Base-by-base conservation (phyloP, 2,329 filamentous ascomycete species). In the Aspergillus pseudonomiae region DNA sequence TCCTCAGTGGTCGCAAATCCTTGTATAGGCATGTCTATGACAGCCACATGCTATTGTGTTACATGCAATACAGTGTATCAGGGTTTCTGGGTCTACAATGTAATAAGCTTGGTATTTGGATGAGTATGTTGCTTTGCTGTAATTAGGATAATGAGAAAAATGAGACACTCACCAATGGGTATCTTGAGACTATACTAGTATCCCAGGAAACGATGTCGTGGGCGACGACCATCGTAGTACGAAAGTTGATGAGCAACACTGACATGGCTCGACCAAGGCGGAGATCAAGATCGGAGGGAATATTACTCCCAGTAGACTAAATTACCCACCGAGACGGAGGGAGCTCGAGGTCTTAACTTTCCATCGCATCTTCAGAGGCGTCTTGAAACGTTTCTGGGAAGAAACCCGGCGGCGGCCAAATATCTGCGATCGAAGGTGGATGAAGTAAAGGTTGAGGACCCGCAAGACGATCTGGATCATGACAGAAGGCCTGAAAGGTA, bases 401-500 rank as follows among this genome's bases (percentile, higher is more conserved):
- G 55, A 80, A 80, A 0, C 78, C 77, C 3, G 78, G 78, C 1
- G 77, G 78, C 16, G 78, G 78, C 78, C 78, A 80, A 9, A 80
- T 79, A 70, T 80, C 77, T 6, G 75, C 77, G 54, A 79, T 79
- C 4, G 76, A 78, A 28, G 76, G 71, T 1, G 78, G 77, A 63
- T 77, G 73, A 7, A 79, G 71, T 28, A 79, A 59, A 21, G 77
- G 73, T 41, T 77, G 73, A 10, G 76, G 73, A 53, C 73, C 73
- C 2, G 68, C 73, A n/a, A 80, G 65, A 34, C 79, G 77, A 63
- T 81, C 78, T 4, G 79, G 79, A 60, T 81, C 79, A 65, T 81
- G 78, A 34, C 79, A 81, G 60, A 81, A 81, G 6, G 77, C 79
- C 60, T 80, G 77, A 60, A 81, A 81, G 2, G 79, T 80, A 24